Conservation (phyloP, 306 rosid genomes). For the Rosa lucieae region DNA sequence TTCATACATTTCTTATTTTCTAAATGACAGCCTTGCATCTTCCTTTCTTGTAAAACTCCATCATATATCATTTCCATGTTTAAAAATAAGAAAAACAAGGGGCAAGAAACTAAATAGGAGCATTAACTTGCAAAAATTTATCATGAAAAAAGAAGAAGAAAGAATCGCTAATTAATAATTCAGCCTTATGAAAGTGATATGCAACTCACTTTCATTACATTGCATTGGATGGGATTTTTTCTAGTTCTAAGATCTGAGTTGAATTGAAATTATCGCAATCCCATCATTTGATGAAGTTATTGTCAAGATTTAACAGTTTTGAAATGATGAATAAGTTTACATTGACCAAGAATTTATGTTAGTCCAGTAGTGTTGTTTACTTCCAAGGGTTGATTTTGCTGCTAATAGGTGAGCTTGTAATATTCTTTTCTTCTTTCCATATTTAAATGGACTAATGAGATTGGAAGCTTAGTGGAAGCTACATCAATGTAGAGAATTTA, state of each 20-base stretch:
- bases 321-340: background rate
- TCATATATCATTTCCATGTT: background rate
- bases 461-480: conserved; percentile 40
- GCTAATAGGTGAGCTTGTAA: background rate
- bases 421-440: background rate
- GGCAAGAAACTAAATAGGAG: background rate
- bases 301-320: background rate
- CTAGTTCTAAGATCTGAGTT: background rate
- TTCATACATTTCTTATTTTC: conserved; percentile 1
- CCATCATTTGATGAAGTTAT: background rate
- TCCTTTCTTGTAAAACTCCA: background rate
- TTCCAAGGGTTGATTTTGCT: background rate
- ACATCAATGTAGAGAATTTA: conserved; percentile 26
- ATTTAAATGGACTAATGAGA: conserved; percentile 3
- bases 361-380: background rate
- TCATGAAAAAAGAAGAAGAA: background rate
- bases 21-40: background rate
- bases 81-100: background rate
- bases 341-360: conserved; percentile 10
- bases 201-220: background rate
- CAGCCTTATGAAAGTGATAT: background rate
- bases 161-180: background rate
- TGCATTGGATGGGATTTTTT: background rate
- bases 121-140: background rate
- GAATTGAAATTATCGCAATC: background rate